Evolutionary conservation across 768 basidiomycete species (phyloP), one percentile per base, ranked within the genome.

Genomic region (Russula sp.): DNA sequence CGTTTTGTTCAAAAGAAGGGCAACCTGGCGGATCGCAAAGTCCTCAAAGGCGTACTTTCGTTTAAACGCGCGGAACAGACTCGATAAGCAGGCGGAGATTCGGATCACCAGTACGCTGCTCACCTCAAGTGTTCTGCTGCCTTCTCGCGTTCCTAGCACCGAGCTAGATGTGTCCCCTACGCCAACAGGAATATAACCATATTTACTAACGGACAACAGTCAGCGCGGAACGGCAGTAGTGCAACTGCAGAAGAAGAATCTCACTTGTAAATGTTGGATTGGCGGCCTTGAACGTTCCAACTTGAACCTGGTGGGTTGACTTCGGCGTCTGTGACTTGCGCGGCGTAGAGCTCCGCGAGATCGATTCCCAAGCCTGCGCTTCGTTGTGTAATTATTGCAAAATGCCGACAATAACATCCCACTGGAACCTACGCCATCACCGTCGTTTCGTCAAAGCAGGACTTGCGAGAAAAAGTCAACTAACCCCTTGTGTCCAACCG

Each of bases 361-460:
- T 87, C 76, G 58, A 89, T 82, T 2, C 86, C 86, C 8, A 89
- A 2, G 72, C 72, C 11, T 74, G 69, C 0, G 87, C 86, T 75
- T 89, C 85, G 62, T 86, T 84, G 69, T 87, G 85, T 88, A 89
- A 69, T 76, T 81, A 88, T 79, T n/a, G 86, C 86, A 66, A 88
- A 89, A 63, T 89, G 87, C 83, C 81, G 24, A 88, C 84, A 57
- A 89, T 88, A 62, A 79, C 81, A 63, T 88, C 86, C 73, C 86
- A 68, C 85, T 87, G 0, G 85, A 86, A 8, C 85, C 82, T 83
- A 40, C 9, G 34, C 46, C 18, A 36, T 14, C 20, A 22, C 88
- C 2, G 88, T 86, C 1, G 83, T 76, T 0, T 30, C 64, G 32
- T 13, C 10, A 11, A 53, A n/a, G 9, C 9, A 42, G 11, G 20